These are phyloP conservation scores for Fusarium equiseti DNA, from an alignment of 2,329 filamentous ascomycete genomes.

Conservation along the genomic window DNA sequence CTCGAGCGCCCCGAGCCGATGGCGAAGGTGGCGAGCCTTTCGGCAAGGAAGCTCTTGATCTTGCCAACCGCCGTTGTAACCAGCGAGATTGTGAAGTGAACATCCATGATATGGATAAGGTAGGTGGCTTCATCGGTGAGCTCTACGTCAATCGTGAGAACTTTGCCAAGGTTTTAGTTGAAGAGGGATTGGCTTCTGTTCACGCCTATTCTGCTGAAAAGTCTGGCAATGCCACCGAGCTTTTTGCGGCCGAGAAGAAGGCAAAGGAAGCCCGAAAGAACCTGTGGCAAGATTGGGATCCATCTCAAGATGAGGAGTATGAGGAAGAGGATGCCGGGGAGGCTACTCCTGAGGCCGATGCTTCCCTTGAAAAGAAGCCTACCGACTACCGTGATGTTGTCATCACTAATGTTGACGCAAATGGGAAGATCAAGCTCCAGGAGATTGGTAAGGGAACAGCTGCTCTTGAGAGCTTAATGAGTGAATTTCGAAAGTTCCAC, in stretches of 20 bases:
- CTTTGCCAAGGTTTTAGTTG: conserved; percentile 91
- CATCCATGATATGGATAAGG: conserved; percentile 93
- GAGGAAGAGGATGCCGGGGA: conserved; percentile 67
- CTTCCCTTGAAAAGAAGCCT: conserved; percentile 73
- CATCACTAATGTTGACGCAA: conserved; percentile 88
- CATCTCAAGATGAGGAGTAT: conserved; percentile 80
- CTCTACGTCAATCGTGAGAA: conserved; percentile 95
- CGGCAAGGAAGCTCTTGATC: conserved; percentile 92
- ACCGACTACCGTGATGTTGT: conserved; percentile 92
- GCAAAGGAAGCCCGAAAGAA: conserved; percentile 92
- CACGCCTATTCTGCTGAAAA: conserved; percentile 97
- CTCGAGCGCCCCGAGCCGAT: conserved; percentile 82
- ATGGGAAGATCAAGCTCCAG: conserved; percentile 89
- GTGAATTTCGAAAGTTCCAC: conserved; percentile 91
- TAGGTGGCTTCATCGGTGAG: conserved; percentile 96
- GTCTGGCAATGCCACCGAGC: conserved; percentile 87
- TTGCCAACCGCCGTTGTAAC: conserved; percentile 88
- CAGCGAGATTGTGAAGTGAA: conserved; percentile 98
- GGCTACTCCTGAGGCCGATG: conserved; percentile 60
- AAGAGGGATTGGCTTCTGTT: conserved; percentile 92
- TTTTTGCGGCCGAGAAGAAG: conserved; percentile 86
- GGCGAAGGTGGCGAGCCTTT: conserved; percentile 89
- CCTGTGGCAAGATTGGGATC: conserved; percentile 95
- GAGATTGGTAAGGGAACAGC: conserved; percentile 88
- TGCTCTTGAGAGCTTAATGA: conserved; percentile 89